Base-by-base conservation (phyloP, 495 filamentous ascomycete species). In the Penicillium coprophilum region DNA sequence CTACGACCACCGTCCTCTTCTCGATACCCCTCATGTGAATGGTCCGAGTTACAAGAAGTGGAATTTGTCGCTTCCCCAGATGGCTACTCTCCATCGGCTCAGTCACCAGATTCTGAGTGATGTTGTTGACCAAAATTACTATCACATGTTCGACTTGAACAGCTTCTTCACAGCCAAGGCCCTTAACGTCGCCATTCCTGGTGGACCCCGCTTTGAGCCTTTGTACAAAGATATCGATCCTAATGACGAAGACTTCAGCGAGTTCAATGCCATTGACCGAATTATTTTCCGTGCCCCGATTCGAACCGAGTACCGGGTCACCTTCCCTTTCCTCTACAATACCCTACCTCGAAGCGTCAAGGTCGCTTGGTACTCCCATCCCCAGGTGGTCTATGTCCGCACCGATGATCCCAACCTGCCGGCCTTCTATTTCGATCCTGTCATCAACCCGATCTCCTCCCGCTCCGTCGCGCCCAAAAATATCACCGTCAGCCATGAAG, bases 201-300 rank as follows among this genome's bases (percentile, higher is more conserved):
- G 95, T 68, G 95, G 95, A 34, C 95, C 95, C 59, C 86, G 94
- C 39, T 99, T 99, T 53, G 95, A 99, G 75, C 95, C 95, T 15
- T 74, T 99, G 11, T 99, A 97, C 79, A 99, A 99, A 74, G 95
- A 99, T 61, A 91, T 99, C 46, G 93, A 99, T 68, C 95, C 95
- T 30, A 97, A 99, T 64, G 92, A 97, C 64, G 95, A 99, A 71
- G 95, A 99, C 68, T 99, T 99, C 73, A 94, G 95, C 68, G 95
- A 99, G 72, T 99, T 99, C 83, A 99, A 99, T 64, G 95, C 93
- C 44, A 99, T 99, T 67, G 93, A 97, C 69, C 90, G 95, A 57
- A 99, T 99, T 72, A 99, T 99, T 63, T 99, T 99, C 80, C 88
- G 95, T 47, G 85, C 88, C 36, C 95, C 95, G 4, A 96, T 97